Evolutionary conservation across 352 stramenopile genomes (phyloP), one percentile per base, ranked within the genome.

Genomic region (Globisporangium middletonii): DNA sequence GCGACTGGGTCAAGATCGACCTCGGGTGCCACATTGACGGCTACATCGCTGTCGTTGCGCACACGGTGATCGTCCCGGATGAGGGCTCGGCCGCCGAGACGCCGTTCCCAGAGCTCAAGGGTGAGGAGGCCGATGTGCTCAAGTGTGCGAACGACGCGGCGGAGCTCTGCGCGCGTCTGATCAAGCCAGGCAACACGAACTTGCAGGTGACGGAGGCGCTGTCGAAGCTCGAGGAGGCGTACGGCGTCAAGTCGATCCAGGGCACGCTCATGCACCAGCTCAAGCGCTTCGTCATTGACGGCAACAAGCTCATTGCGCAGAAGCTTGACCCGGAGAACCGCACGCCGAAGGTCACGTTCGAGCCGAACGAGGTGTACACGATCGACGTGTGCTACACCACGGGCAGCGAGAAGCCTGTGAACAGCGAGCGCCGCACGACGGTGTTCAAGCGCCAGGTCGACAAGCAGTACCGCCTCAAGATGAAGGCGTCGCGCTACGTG

Each of bases 191-290:
- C 55, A 97, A 97, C 65, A 99, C 88, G 4, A 99, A 99, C 79
- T 64, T 87, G 47, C 87, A 98, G 74, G 95, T 96, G 27, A 99
- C 97, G 11, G 85, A 97, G 60, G 92, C 94, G 30, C 83, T 99
- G 8, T 89, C 89, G 43, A 95, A 96, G 62, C 89, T 99, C 4
- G 96, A 98, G 42, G 82, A 90, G 41, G 71, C 83, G 16, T 99
- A 99, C 72, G 96, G 91, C 52, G 97, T 99, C 60, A 98, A 97
- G 65, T 87, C 94, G 50, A 83, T 99, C 62, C 86, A 97, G 58
- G 97, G 97, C 38, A 98, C 98, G 59, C 79, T 99, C 57, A 99
- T 99, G 97, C 97, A 99, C 76, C 97, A 99, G 83, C 97, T 99
- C 72, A 99, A 99, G 79, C 93, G 95, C 62, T 97, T 94, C 62